A percentile compares a stretch with the other conserved stretches of the same genome.
Conservation (phyloP, 768 basidiomycete genomes). For the Macrocybe gigantea region DNA sequence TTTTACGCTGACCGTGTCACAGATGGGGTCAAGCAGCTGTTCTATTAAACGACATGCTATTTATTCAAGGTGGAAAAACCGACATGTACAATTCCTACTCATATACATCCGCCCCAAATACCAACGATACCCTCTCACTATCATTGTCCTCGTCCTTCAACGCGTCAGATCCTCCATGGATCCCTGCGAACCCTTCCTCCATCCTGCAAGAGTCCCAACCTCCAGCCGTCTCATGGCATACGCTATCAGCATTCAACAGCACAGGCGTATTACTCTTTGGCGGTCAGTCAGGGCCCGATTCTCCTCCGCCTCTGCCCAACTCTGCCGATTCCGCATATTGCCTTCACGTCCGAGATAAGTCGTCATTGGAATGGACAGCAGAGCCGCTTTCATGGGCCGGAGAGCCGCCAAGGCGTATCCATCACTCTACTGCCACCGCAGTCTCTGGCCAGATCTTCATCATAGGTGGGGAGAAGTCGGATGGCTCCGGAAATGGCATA, state of each 20-base stretch:
- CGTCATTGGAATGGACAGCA: conserved; percentile 38
- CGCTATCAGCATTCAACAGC: conserved; percentile 59
- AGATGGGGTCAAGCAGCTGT: conserved; percentile 85
- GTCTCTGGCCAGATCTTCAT: conserved; percentile 54
- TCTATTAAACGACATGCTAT: conserved; percentile 51
- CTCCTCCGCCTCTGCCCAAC: conserved; percentile 42
- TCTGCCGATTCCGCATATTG: conserved; percentile 59
- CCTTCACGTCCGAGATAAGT: conserved; percentile 35
- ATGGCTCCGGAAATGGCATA: conserved; percentile 64
- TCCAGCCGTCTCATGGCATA: conserved; percentile 75
- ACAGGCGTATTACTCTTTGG: conserved; percentile 63
- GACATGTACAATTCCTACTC: conserved; percentile 63
- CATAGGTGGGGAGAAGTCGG: conserved; percentile 77
- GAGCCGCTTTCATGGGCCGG: conserved; percentile 49
- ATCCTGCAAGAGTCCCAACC: conserved; percentile 41
- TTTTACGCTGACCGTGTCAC: not conserved
- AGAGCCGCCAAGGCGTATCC: conserved; percentile 73
- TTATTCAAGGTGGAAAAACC: conserved; percentile 78
- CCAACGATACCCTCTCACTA: conserved; percentile 65
- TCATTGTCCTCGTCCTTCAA: conserved; percentile 56
- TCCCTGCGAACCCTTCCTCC: conserved; percentile 42
- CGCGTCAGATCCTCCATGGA: conserved; percentile 63
- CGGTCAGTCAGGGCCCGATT: conserved; percentile 63
- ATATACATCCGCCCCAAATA: conserved; percentile 71
- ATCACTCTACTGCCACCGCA: conserved; percentile 56